A percentile compares a stretch with the other conserved stretches of the same genome.
Evolutionary conservation across 2,329 filamentous ascomycete genomes (phyloP).

Genomic region (Cladosporium oxysporum): DNA sequence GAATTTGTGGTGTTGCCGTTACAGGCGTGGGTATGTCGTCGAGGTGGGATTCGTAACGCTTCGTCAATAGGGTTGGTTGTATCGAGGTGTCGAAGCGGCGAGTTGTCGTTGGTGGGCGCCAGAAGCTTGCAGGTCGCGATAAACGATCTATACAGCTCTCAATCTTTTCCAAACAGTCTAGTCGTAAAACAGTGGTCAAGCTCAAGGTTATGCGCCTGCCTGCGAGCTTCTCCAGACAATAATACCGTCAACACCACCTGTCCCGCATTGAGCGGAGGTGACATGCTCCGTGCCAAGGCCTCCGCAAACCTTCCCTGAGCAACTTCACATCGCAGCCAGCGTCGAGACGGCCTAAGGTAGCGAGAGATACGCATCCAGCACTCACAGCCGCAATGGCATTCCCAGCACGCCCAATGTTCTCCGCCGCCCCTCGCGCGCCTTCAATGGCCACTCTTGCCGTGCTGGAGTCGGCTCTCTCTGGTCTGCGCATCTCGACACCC

Average conservation of each 20-base stretch:
- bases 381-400: constrained; percentile 19
- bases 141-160: neutral
- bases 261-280: constrained; percentile 20
- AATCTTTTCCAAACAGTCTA: neutral
- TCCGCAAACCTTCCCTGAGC: constrained; percentile 10
- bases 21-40: neutral
- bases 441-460: constrained; percentile 31
- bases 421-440: constrained; percentile 26
- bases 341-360: neutral
- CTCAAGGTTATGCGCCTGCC: constrained; percentile 5
- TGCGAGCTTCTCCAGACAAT: constrained; percentile 4
- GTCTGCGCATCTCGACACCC: constrained; percentile 33
- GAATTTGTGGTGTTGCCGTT: neutral
- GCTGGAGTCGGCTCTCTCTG: constrained; percentile 36
- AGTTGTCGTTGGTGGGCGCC: neutral
- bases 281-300: constrained; percentile 18
- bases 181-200: neutral
- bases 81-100: constrained; percentile 16
- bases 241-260: constrained; percentile 17
- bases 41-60: constrained; percentile 4
- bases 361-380: constrained; percentile 18
- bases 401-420: constrained; percentile 13
- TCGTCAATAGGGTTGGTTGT: constrained; percentile 11
- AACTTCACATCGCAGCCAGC: constrained; percentile 6
- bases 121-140: neutral